Base-by-base conservation (phyloP, 2,329 filamentous ascomycete genomes). In the Lasiodiplodia theobromae region DNA sequence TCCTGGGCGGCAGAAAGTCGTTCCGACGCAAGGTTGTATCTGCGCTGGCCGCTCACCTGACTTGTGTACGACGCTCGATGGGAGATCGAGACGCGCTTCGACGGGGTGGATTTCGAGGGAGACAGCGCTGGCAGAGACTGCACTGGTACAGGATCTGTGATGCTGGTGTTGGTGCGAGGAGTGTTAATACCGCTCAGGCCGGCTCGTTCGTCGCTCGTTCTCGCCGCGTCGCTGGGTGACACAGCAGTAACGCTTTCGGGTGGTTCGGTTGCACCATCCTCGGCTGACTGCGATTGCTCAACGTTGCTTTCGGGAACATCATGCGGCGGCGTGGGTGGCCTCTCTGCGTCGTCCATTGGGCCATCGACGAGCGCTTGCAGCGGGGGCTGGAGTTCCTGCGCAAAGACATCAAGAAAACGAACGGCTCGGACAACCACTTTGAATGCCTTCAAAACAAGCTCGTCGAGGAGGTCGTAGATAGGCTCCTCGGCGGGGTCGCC, bases 391-490 rank as follows among this genome's bases (percentile, higher is more conserved):
- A 74, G 71, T 64, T 82, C 78, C 63, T 82, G 91, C 47, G 92
- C 90, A 82, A 96, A 90, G 2, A 95, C 86, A 73, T 99, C 96
- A 52, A 97, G 86, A 75, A 99, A 98, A 54, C 91, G 87, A 31
- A 97, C 93, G 16, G 92, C 94, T 74, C 95, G 90, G 58, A 91
- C 95, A n/a, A 97, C 92, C 65, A 98, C 94, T 76, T 92, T 94
- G 83, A 97, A 98, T 0, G 94, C 94, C 78, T 94, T 96, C 66
- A 97, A 83, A 28, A 98, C 92, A 88, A 98, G 93, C 77, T 97
- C 92, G 75, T 98, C 95, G 68, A 97, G 88, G 68, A 95, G 88
- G 73, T 92, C 88, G 74, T 93, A 93, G 14, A 91, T 84, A 0
- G 81, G 77, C 0, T 85, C 82, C 16, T 74, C 72, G 38, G 73